A percentile compares a stretch with the other conserved stretches of the same genome.
Conservation (phyloP, 805 yeast species). For the Candida sphagnicola region DNA sequence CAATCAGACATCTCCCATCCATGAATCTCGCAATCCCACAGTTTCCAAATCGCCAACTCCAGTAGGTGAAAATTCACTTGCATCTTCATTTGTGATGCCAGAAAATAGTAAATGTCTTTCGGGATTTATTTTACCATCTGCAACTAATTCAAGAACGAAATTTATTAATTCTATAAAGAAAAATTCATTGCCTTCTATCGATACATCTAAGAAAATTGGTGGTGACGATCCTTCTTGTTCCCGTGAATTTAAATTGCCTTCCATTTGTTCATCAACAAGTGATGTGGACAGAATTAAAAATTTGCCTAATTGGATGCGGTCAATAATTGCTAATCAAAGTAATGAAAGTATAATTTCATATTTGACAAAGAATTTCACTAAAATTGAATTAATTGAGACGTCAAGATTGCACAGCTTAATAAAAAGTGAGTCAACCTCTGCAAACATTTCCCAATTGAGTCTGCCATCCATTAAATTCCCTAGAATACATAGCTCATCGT, state of each 20-base stretch:
- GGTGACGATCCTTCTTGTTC: slow-evolving; percentile 12
- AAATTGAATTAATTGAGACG: slow-evolving; percentile 37
- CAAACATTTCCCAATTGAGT: not conserved
- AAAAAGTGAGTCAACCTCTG: slow-evolving; percentile 9
- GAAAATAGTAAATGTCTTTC: slow-evolving; percentile 17
- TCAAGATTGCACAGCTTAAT: slow-evolving; percentile 25
- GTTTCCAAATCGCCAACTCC: not conserved
- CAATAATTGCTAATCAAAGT: slow-evolving; percentile 13
- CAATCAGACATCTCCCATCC: not conserved
- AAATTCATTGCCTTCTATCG: slow-evolving; percentile 12
- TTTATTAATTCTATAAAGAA: slow-evolving; percentile 34
- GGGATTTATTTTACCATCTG: slow-evolving; percentile 41
- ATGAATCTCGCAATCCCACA: not conserved
- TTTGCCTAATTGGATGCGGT: slow-evolving; percentile 33
- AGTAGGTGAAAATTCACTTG: no score
- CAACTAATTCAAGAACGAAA: slow-evolving; percentile 31
- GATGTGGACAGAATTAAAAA: slow-evolving; percentile 5
- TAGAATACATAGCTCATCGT: slow-evolving; percentile 2
- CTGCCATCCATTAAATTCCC: not conserved
- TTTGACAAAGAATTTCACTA: slow-evolving; percentile 28
- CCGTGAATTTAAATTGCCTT: slow-evolving; percentile 21
- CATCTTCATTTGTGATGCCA: no score
- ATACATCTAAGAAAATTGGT: slow-evolving; percentile 2
- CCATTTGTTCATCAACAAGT: slow-evolving; percentile 8
- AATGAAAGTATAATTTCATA: slow-evolving; percentile 19